Percentiles rank a stretch among this genome's conserved stretches.
Evolutionary conservation across 441 rosid genomes (phyloP).

Genomic region (Euphorbia schlechtendalii): DNA sequence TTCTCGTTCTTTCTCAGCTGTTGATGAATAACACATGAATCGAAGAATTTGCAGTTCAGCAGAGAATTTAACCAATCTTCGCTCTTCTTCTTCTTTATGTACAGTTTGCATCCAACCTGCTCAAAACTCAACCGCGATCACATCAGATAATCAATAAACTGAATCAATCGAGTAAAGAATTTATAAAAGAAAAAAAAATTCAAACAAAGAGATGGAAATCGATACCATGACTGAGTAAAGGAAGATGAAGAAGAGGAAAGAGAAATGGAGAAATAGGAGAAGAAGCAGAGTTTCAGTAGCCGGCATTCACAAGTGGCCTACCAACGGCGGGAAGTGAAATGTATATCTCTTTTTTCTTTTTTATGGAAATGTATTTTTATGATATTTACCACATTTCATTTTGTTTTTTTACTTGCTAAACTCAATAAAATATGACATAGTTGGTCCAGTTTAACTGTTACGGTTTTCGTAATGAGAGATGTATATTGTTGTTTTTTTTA

Average conservation of each 20-base stretch:
- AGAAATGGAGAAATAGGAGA: not conserved
- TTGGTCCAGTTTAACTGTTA: no score
- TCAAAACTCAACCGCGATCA: not conserved
- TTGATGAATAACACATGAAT: constrained; percentile 47
- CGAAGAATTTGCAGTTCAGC: constrained; percentile 48
- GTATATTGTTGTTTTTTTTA: no score
- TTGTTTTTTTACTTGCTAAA: no score
- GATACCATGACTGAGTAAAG: constrained; percentile 5
- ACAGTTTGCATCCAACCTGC: constrained; percentile 45
- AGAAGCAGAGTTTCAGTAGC: constrained; percentile 16
- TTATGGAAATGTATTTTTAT: no score
- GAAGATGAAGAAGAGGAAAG: not conserved
- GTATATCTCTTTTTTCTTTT: constrained; percentile 5
- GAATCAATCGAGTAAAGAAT: not conserved
- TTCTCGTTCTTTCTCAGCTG: constrained; percentile 62
- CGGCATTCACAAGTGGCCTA: no score
- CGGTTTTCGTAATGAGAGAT: no score
- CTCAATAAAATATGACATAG: no score
- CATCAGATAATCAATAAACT: not conserved
- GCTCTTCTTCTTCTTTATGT: constrained; percentile 23
- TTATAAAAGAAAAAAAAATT: not conserved
- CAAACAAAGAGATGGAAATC: not conserved
- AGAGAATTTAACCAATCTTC: constrained; percentile 53
- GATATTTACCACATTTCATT: no score
- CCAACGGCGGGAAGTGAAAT: constrained; percentile 45